Base-by-base conservation (phyloP, 2,329 filamentous ascomycete species). In the Hirsutella rhossiliensis region DNA sequence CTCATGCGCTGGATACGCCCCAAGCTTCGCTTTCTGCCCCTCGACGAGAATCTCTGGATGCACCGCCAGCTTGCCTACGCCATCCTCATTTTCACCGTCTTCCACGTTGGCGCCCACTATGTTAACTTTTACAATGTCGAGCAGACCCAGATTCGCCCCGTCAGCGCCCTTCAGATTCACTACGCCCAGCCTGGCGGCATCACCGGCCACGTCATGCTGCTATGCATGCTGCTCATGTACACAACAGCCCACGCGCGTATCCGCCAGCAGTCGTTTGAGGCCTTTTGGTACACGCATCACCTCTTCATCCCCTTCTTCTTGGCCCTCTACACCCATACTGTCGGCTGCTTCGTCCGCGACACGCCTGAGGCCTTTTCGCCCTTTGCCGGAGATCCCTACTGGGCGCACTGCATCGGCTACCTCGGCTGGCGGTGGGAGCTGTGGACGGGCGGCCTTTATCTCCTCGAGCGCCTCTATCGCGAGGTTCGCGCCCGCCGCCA, bases 91-190 rank as follows among this genome's bases (percentile, higher is more conserved):
- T 98, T 89, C 63, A 85, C 82, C 27, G 74, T 80, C 41, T 63
- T 87, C 27, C 92, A 98, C 62, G 83, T 82, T 1, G 59, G 73
- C 13, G 79, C 79, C 42, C 92, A 98, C 65, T 98, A 98, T 57
- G 87, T 97, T 71, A 98, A 98, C 70, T 98, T 98, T 68, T 97
- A 82, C 74, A 96, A 95, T 56, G 85, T 98, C 49, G 92, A 98
- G 64, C 77, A 79, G 54, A 78, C 74, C 0, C 87, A 96, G 60
- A 76, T 96, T 43, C 82, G 92, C 43, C 82, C 83, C 3, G 76
- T 85, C 40, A 78, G 80, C 4, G 92, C 92, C 4, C 65, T 97
- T 7, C 75, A 97, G 58, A 95, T 97, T 50, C 92, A 97, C 64
- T 98, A 95, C 62, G 76, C 78, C 1, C 78, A 95, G 59, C 77